Percentiles rank a stretch among this genome's conserved stretches.
Evolutionary conservation across 2,329 filamentous ascomycete genomes (phyloP).

Genomic region (Pestalotiopsis sp.): DNA sequence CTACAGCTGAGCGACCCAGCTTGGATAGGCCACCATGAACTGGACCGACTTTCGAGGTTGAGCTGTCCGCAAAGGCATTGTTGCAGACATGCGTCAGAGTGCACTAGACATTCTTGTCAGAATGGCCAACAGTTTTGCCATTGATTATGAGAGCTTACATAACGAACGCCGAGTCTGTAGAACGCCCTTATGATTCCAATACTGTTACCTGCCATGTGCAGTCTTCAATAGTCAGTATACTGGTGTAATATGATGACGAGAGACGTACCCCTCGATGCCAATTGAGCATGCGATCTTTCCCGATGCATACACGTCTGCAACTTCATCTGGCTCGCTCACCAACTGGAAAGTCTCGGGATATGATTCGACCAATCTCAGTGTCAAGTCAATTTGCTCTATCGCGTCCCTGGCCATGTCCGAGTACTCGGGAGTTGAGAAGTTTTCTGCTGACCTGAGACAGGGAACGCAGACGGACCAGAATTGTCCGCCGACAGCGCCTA

Average conservation of each 20-base stretch:
- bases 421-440: constrained; percentile 24
- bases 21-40: constrained; percentile 28
- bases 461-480: constrained; percentile 33
- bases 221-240: neutral
- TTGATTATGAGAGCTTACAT: constrained; percentile 22
- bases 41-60: constrained; percentile 24
- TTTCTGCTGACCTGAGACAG: constrained; percentile 23
- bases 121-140: neutral
- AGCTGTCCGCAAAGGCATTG: constrained; percentile 28
- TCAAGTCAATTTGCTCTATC: constrained; percentile 22
- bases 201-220: constrained; percentile 35
- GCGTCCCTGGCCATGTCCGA: constrained; percentile 22
- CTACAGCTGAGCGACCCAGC: constrained; percentile 27
- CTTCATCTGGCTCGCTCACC: constrained; percentile 26
- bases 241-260: neutral
- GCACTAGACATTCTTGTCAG: neutral
- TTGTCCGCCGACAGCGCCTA: constrained; percentile 27
- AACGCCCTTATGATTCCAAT: constrained; percentile 34
- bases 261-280: constrained; percentile 31
- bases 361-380: constrained; percentile 23
- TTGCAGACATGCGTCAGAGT: constrained; percentile 31
- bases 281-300: constrained; percentile 36
- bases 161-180: constrained; percentile 34
- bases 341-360: constrained; percentile 25
- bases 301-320: constrained; percentile 26